Evolutionary conservation across 371 early-diverging fungal genomes (phyloP), one percentile per base, ranked within the genome.

Genomic region (Mortierella sp.): DNA sequence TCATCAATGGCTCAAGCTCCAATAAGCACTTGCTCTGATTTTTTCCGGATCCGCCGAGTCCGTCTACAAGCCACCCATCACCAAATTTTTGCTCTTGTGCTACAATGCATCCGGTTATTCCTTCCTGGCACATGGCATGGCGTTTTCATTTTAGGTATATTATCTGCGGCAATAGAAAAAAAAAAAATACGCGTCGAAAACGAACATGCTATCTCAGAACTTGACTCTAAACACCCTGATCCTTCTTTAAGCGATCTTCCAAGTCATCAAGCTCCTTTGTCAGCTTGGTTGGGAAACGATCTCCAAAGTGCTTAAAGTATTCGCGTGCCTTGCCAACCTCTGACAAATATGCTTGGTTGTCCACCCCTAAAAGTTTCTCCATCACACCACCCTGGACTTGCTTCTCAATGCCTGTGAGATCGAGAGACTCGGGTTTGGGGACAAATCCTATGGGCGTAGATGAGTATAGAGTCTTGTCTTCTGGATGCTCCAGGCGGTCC

Each of bases 371-470:
- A 52, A 86, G 65, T 51, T 86, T 77, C n/a, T 76, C 73, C 77
- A 86, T 77, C 30, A 73, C 80, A 0, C 67, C 86, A 6, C 72
- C 77, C 26, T 62, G 20, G 11, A 84, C 79, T 14, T 74, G 62
- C 65, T 83, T 64, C 40, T 84, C 83, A 30, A 86, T 81, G 3
- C 86, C 86, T 8, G 65, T 47, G 14, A 86, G 60, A 55, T 86
- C 86, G 51, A 86, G 70, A 24, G 83, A 70, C 49, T 68, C 70
- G 4, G 66, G 62, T 45, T 74, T 81, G 47, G 86, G 86, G 18
- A 85, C 73, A 58, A 69, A 81, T 8, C 86, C 86, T 64, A 86
- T 86, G n/a, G 86, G 86, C 9, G 86, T 86, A n/a, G 76, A 72
- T 6, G 54, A 71, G 54, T 72, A 81, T 66, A 79, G 63, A 4